phyloP scores from a whole-genome alignment of 768 basidiomycete species.

The Mycena chlorophos region DNA sequence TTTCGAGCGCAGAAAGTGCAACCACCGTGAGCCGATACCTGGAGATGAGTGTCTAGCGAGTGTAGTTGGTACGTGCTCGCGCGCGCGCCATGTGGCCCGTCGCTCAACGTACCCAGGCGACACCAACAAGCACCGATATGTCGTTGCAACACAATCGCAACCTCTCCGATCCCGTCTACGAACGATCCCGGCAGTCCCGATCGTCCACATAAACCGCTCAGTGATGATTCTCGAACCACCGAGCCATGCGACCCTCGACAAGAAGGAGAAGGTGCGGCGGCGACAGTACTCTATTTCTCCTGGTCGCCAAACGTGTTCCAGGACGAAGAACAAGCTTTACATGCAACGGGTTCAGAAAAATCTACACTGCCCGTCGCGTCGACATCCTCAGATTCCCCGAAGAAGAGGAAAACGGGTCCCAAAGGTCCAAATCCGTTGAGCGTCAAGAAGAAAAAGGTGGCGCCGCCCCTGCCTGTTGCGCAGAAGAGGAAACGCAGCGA shows the following conservation, averaged over 20 bases:
- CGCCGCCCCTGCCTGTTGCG: conserved; percentile 11
- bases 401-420: conserved; percentile 64
- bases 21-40: conserved; percentile 84
- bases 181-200: conserved; percentile 77
- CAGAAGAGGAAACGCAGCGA: conserved; percentile 20
- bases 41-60: conserved; percentile 80
- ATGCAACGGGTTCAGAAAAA: conserved; percentile 50
- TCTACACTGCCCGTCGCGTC: conserved; percentile 40
- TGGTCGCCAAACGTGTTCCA: conserved; percentile 29
- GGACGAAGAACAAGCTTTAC: conserved; percentile 65
- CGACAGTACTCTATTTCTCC: background rate
- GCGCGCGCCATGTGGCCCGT: background rate
- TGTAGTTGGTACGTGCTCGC: conserved; percentile 69
- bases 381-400: conserved; percentile 37
- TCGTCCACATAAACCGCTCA: conserved; percentile 88
- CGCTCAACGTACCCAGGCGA: conserved; percentile 48
- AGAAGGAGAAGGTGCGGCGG: conserved; percentile 53
- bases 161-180: conserved; percentile 70
- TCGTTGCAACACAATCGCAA: conserved; percentile 81
- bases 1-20: conserved; percentile 93
- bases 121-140: conserved; percentile 90
- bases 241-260: conserved; percentile 69
- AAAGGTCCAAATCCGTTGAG: conserved; percentile 93
- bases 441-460: conserved; percentile 78
- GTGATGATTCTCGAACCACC: conserved; percentile 94